Evolutionary conservation across 164 flowering plant species (phyloP).

Genomic region (Chimonanthus salicifolius): DNA sequence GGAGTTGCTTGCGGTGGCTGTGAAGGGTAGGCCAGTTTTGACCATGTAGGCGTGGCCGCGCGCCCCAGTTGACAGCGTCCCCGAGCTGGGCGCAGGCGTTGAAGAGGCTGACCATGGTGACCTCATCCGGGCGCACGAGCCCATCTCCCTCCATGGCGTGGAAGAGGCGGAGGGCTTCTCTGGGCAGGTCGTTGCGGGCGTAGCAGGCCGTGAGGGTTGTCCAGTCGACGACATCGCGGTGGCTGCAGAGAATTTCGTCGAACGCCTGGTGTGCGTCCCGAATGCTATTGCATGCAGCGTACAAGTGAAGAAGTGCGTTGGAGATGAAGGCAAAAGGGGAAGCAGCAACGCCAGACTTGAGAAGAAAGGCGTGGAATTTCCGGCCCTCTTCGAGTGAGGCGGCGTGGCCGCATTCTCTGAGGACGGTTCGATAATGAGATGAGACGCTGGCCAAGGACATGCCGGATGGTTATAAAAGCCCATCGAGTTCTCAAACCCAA

Average conservation of each 20-base stretch:
- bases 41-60: conserved; percentile 37
- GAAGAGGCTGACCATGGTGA: conserved; percentile 43
- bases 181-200: conserved; percentile 19
- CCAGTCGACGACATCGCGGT: conserved; percentile 60
- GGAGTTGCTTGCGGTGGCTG: conserved; percentile 40
- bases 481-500: no score
- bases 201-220: conserved; percentile 47
- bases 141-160: conserved; percentile 26
- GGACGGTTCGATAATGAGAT: conserved; percentile 27
- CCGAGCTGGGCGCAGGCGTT: conserved; percentile 37
- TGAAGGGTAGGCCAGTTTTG: conserved; percentile 35
- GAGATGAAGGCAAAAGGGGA: conserved; percentile 32
- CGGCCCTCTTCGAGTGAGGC: conserved; percentile 29
- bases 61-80: conserved; percentile 25
- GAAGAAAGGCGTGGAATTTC: conserved; percentile 44
- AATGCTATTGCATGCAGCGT: conserved; percentile 24
- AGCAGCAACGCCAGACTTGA: conserved; percentile 37
- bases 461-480: not conserved
- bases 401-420: conserved; percentile 36
- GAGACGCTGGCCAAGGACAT: not conserved
- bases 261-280: conserved; percentile 45
- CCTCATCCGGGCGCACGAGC: conserved; percentile 31
- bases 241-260: conserved; percentile 44
- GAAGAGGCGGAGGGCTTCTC: conserved; percentile 34
- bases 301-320: conserved; percentile 53